These are phyloP conservation scores for Hyphodiscus sp. DNA, from an alignment of 2,329 filamentous ascomycete species.

Conservation along the genomic window DNA sequence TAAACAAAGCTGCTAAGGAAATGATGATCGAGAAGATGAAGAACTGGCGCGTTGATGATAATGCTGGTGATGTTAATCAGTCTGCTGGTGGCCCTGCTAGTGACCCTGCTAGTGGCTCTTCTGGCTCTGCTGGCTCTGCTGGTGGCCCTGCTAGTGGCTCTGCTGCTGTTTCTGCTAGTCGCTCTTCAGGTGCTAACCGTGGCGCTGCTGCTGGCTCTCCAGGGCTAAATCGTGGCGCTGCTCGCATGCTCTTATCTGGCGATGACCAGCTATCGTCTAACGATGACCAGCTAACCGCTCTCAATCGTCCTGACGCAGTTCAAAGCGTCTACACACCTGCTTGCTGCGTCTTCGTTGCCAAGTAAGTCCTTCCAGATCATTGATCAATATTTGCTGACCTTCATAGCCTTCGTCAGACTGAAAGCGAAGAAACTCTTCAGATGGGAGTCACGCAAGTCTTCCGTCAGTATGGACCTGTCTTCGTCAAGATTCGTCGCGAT, in stretches of 20 bases:
- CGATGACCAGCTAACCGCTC: constrained; percentile 3
- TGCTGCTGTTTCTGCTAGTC: too few species aligned
- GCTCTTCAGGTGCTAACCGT: too few species aligned
- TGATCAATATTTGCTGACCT: neutral
- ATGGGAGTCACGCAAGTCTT: constrained; percentile 47
- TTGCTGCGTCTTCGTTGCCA: constrained; percentile 59
- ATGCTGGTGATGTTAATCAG: constrained; percentile 1
- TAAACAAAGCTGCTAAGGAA: constrained; percentile 9
- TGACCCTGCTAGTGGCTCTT: too few species aligned
- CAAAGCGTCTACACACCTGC: constrained; percentile 37
- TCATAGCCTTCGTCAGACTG: constrained; percentile 43
- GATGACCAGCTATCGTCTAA: constrained; percentile 9
- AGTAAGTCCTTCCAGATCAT: constrained; percentile 40
- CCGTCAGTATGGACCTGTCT: constrained; percentile 48
- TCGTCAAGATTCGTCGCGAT: constrained; percentile 58
- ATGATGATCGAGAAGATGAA: constrained; percentile 15
- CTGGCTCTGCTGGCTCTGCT: too few species aligned
- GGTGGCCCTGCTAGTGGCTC: too few species aligned
- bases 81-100: too few species aligned
- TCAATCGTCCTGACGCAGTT: constrained; percentile 22
- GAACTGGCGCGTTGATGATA: constrained; percentile 26
- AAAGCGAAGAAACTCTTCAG: constrained; percentile 45
- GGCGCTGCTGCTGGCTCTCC: too few species aligned
- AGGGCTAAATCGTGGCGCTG: constrained; percentile 6
- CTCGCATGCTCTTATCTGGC: constrained; percentile 12